A percentile compares a stretch with the other conserved stretches of the same genome.
phyloP scores from a whole-genome alignment of 2,329 filamentous ascomycete species.

The Seiridium unicorne region DNA sequence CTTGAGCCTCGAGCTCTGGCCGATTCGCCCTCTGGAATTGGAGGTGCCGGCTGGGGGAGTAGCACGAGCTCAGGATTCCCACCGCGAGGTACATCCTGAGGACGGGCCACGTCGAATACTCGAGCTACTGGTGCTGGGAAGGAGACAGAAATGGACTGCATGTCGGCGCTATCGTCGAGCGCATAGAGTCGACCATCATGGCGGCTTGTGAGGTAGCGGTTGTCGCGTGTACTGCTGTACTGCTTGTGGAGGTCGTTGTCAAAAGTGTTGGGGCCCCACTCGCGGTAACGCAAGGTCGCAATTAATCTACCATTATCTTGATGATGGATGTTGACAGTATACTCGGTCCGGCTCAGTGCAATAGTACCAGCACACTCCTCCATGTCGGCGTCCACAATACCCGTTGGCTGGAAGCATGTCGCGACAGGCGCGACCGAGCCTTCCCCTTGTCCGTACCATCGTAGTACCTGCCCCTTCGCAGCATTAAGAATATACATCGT shows the following conservation, averaged over 20 bases:
- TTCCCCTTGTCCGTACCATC: constrained; percentile 77
- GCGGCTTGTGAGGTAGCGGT: constrained; percentile 83
- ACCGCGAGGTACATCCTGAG: constrained; percentile 59
- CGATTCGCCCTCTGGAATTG: constrained; percentile 46
- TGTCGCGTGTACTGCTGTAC: constrained; percentile 77
- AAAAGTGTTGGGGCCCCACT: constrained; percentile 91
- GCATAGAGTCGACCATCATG: constrained; percentile 84
- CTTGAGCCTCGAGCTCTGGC: constrained; percentile 57
- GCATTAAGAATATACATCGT: constrained; percentile 88
- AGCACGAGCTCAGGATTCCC: constrained; percentile 76
- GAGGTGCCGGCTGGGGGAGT: constrained; percentile 79
- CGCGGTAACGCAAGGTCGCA: constrained; percentile 87
- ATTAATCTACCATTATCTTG: constrained; percentile 71
- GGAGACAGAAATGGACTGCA: constrained; percentile 64
- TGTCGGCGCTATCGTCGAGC: constrained; percentile 64
- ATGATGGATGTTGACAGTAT: constrained; percentile 82
- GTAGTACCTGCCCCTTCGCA: constrained; percentile 75
- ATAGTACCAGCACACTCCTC: constrained; percentile 81
- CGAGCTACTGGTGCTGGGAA: constrained; percentile 78
- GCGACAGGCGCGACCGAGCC: constrained; percentile 66
- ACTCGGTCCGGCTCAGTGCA: constrained; percentile 83
- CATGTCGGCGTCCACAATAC: constrained; percentile 58
- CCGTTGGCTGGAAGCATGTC: constrained; percentile 71
- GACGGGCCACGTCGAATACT: constrained; percentile 84
- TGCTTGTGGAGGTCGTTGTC: constrained; percentile 85